Conservation (phyloP, 768 basidiomycete genomes). For the Mycena epipterygia region DNA sequence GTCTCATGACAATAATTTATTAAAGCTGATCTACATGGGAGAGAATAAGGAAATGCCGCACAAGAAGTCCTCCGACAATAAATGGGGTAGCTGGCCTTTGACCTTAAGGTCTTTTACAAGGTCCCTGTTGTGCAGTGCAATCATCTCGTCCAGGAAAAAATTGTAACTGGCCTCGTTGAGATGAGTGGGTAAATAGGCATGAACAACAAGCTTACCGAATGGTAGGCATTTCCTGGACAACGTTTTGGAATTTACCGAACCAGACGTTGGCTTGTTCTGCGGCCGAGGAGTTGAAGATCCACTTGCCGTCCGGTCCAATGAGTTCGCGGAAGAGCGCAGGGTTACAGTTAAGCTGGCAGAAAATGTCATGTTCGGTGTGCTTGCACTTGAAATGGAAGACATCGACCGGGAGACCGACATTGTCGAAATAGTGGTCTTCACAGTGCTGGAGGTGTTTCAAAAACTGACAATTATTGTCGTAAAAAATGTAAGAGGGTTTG, state of each 20-base stretch:
- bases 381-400: constrained; percentile 6
- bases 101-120: neutral
- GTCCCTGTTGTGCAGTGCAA: constrained; percentile 30
- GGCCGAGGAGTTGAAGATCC: constrained; percentile 47
- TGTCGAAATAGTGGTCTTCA: neutral
- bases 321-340: neutral
- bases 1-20: no score
- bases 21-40: neutral
- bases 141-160: constrained; percentile 49
- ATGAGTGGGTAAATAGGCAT: no score
- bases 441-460: neutral
- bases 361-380: neutral
- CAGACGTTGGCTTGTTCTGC: constrained; percentile 45
- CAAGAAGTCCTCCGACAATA: neutral
- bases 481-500: constrained; percentile 10
- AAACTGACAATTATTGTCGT: neutral
- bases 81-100: neutral
- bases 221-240: constrained; percentile 39
- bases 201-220: constrained; percentile 7
- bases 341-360: neutral
- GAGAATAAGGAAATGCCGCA: neutral
- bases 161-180: constrained; percentile 11
- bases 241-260: constrained; percentile 39
- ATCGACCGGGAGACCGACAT: no score
- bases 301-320: constrained; percentile 29